These are phyloP conservation scores for Curvularia eragrostidis DNA, from an alignment of 2,329 filamentous ascomycete species.

Conservation along the genomic window DNA sequence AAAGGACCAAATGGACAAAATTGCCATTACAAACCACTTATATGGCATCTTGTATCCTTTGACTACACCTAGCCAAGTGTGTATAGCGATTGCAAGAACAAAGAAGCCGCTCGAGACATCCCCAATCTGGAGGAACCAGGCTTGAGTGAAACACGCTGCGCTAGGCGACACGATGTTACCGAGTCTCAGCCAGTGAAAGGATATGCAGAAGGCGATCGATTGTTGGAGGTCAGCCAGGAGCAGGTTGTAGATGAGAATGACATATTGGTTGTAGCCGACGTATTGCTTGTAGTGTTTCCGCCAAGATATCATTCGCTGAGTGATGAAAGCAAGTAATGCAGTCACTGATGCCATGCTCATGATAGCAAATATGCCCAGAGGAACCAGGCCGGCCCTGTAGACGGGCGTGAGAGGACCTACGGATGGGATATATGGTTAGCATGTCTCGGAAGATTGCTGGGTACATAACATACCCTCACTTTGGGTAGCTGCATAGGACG, in stretches of 20 bases:
- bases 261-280: conserved; percentile 62
- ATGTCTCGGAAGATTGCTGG: neutral
- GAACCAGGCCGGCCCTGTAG: conserved; percentile 54
- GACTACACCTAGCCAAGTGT: conserved; percentile 60
- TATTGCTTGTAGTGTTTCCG: conserved; percentile 56
- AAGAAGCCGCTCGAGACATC: conserved; percentile 62
- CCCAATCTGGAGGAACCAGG: conserved; percentile 60
- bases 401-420: conserved; percentile 34
- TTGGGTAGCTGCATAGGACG: conserved; percentile 35
- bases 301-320: conserved; percentile 60
- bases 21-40: conserved; percentile 52
- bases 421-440: neutral
- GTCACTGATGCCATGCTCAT: conserved; percentile 57
- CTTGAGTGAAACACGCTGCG: conserved; percentile 58
- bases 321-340: conserved; percentile 56
- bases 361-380: conserved; percentile 55
- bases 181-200: conserved; percentile 55
- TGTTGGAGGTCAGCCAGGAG: conserved; percentile 62
- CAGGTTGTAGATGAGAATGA: conserved; percentile 62
- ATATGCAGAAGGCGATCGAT: conserved; percentile 58
- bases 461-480: conserved; percentile 28
- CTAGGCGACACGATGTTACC: conserved; percentile 55
- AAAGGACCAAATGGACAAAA: conserved; percentile 56
- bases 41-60: conserved; percentile 57
- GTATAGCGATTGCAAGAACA: conserved; percentile 61